phyloP scores from a whole-genome alignment of 139 green algal species.

The Picochlorum sp. region DNA sequence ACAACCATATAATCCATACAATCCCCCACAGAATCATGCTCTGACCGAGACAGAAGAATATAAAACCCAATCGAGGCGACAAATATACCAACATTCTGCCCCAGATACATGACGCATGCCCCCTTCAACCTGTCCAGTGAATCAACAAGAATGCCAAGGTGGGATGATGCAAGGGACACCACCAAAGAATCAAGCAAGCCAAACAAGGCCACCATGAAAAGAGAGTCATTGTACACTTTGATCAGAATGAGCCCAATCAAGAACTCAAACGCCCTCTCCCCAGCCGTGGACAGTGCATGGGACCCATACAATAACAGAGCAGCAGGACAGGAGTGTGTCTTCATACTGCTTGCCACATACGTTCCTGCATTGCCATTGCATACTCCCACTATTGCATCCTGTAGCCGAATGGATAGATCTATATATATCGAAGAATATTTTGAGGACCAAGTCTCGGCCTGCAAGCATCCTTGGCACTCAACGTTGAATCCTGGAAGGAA shows the following conservation, averaged over 20 bases:
- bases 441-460: no score
- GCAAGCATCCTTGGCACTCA: no score
- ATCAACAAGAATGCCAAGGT: conserved; percentile 41
- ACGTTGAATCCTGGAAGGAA: no score
- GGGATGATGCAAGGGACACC: conserved; percentile 18
- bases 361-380: no score
- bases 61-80: not conserved
- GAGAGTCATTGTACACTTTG: conserved; percentile 37
- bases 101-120: conserved; percentile 33
- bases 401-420: no score
- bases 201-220: conserved; percentile 49
- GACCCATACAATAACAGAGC: conserved; percentile 13
- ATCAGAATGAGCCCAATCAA: conserved; percentile 50
- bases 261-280: conserved; percentile 56
- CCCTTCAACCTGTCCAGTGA: conserved; percentile 26
- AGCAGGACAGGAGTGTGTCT: no score
- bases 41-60: not conserved
- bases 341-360: no score
- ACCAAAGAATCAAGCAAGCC: conserved; percentile 46
- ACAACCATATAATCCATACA: conserved; percentile 45
- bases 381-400: no score
- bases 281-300: conserved; percentile 40
- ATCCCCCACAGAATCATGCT: conserved; percentile 15
- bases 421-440: no score
- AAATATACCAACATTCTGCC: conserved; percentile 41